Percentiles rank a stretch among this genome's conserved stretches.
phyloP scores from a whole-genome alignment of 2,329 filamentous ascomycete genomes.

The Sporothrix brunneoviolacea region DNA sequence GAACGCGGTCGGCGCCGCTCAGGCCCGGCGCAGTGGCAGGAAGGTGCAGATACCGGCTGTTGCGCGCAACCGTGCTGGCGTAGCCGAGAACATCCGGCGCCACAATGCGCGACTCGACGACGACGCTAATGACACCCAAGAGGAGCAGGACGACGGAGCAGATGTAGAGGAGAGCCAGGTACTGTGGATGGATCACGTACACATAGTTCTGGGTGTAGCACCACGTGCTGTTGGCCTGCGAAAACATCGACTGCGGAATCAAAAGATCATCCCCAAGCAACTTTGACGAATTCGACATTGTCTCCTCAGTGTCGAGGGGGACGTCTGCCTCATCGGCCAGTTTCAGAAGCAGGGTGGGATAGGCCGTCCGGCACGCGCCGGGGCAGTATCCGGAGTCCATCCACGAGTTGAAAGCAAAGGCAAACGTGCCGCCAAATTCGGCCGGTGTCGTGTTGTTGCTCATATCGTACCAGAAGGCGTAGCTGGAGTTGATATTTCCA shows the following conservation, averaged over 20 bases:
- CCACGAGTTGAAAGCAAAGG: slow-evolving; percentile 17
- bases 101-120: slow-evolving; percentile 12
- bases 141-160: slow-evolving; percentile 12
- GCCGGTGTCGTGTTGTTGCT: neutral
- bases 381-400: slow-evolving; percentile 16
- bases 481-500: neutral
- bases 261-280: neutral
- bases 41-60: slow-evolving; percentile 17
- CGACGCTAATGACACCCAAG: slow-evolving; percentile 5
- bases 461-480: slow-evolving; percentile 1
- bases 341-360: neutral
- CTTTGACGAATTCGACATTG: neutral
- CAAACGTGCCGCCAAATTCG: slow-evolving; percentile 12
- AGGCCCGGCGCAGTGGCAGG: slow-evolving; percentile 15
- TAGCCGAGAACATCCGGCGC: slow-evolving; percentile 18
- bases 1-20: slow-evolving; percentile 14
- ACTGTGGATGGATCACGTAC: slow-evolving; percentile 8
- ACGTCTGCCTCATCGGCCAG: neutral
- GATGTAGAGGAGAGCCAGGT: slow-evolving; percentile 8
- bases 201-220: slow-evolving; percentile 4
- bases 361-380: slow-evolving; percentile 4
- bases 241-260: neutral
- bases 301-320: neutral
- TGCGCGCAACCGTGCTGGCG: slow-evolving; percentile 15
- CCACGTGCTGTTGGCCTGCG: neutral